Evolutionary conservation across 371 early-diverging fungal species (phyloP), one percentile per base, ranked within the genome.

Genomic region (Mucor velutinosus): DNA sequence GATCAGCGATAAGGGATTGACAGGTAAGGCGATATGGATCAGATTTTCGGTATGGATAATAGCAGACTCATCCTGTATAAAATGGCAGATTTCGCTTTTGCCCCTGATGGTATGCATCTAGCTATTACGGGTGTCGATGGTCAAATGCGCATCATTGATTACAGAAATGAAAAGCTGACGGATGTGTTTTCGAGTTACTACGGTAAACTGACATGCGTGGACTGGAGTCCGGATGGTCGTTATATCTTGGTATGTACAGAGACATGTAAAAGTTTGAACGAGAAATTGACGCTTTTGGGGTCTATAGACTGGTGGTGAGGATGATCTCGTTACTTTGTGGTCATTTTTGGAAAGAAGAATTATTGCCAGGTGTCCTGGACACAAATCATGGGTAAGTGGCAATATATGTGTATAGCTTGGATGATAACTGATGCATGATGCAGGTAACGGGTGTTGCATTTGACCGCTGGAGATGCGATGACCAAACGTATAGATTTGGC

Each of bases 271-370:
- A 25, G 25, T 15, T 2, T 11, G 37, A 47, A 47, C 47, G 10
- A 23, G 8, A 30, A 30, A 56, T 17, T 56, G 33, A 51, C n/a
- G 23, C 4, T 15, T 32, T 14, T 19, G 15, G 15, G 33, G 11
- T 21, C 1, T 10, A 30, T 69, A 85, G 87, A 87, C 91, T 0
- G 94, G 99, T 11, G 95, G 97, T 0, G 96, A 99, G 73, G 99
- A 99, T 78, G 99, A 99, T 75, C 75, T 96, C 11, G 88, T 99
- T 14, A 92, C 95, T 2, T 86, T 99, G 3, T 99, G 97, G 97
- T 87, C 91, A 58, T 90, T 88, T 73, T 85, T 79, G 63, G 95
- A 89, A 41, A 87, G 86, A 41, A 78, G 87, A 11, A 86, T 95
- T 23, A 86, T 95, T 1, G 97, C 97, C 3, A 80, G 98, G 19